Evolutionary conservation across 176 grass and related monocot genomes (phyloP), one percentile per base, ranked within the genome.

Genomic region (Phragmites australis): DNA sequence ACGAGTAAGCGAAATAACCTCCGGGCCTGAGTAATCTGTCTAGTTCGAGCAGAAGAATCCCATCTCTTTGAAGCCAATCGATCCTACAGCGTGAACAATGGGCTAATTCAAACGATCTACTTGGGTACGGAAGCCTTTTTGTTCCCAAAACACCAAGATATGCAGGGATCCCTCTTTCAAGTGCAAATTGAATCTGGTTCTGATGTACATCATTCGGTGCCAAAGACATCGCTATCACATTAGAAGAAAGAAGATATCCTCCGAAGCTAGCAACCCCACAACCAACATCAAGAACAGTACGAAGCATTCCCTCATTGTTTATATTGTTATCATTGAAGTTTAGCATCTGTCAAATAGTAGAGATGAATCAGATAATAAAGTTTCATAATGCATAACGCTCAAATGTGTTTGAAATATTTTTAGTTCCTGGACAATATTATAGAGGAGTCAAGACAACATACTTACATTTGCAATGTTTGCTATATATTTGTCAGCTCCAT

Each of bases 131-230:
- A 76, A 97, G 95, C 21, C 95, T 89, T 82, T 93, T 97, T 78
- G 95, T 97, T 74, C 95, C 95, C 72, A 97, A 75, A 72, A 97
- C 95, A 72, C 95, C 95, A 88, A 97, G 90, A 88, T 93, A 97
- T 42, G 95, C 92, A 65, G 95, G 95, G 77, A 97, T 97, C 43
- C 94, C 94, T 83, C 94, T 94, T 92, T 97, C 94, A 79, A 97
- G 89, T 70, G 94, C 94, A 90, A 97, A 97, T 52, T 97, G 95
- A 68, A 97, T 97, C 81, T 97, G 95, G 86, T 97, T 97, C 74
- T 97, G 92, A 86, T 97, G 95, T n/a, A 97, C 95, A 89, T 97
- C 95, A n/a, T 97, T 97, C 21, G 95, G 95, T 84, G 95, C 95
- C 73, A 97, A 85, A 82, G 95, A 97, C 95, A 97, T 97, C 14